Conservation (phyloP, 2,329 filamentous ascomycete species). For the Lomentospora prolificans region DNA sequence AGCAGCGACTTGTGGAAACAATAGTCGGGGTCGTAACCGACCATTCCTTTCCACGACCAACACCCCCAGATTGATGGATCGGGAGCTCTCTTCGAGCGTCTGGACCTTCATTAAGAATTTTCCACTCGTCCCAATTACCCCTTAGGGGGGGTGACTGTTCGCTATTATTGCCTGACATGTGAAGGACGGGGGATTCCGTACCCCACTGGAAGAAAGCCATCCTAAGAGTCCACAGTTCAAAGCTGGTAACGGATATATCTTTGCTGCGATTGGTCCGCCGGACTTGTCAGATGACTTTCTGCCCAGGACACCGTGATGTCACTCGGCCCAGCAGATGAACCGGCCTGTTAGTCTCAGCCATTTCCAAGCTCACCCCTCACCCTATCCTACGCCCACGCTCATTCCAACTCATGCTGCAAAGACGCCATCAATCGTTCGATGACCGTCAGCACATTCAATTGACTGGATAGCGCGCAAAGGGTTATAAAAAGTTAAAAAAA, state of each 20-base stretch:
- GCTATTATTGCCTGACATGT: background rate
- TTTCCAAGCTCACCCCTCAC: background rate
- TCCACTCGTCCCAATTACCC: background rate
- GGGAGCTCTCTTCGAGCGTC: background rate
- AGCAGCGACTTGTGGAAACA: background rate
- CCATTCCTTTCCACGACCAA: background rate
- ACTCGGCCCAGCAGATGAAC: background rate
- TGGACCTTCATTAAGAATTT: too few relatives aligned
- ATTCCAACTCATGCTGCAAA: background rate
- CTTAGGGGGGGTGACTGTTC: background rate
- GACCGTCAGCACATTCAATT: background rate
- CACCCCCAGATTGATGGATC: background rate
- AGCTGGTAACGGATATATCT: background rate
- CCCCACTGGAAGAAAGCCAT: background rate
- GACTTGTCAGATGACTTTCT: background rate
- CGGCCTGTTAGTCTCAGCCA: background rate
- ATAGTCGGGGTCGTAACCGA: too few relatives aligned
- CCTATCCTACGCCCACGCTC: background rate
- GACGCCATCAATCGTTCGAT: background rate
- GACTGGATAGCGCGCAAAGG: background rate
- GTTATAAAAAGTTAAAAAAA: background rate
- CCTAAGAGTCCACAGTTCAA: background rate
- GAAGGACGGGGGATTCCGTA: slow-evolving; percentile 1
- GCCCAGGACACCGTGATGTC: background rate
- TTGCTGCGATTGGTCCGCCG: background rate